These are phyloP conservation scores for Paramyrothecium sp. DNA, from an alignment of 2,329 filamentous ascomycete genomes.

Conservation along the genomic window DNA sequence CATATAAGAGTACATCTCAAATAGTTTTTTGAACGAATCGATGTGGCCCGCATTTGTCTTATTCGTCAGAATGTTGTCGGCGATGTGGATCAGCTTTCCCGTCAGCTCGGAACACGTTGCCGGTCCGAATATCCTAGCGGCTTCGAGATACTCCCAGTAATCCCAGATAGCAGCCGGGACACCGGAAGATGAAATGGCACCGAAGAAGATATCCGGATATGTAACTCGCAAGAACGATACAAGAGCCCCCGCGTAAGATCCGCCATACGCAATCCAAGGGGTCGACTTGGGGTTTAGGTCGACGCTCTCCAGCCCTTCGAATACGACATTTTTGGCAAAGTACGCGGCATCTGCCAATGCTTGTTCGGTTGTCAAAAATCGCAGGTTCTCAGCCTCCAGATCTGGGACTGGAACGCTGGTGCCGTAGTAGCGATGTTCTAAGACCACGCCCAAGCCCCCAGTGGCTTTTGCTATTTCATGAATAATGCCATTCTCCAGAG, in stretches of 20 bases:
- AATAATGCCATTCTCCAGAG: conserved; percentile 75
- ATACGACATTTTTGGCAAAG: conserved; percentile 72
- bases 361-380: conserved; percentile 83
- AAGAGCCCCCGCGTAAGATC: conserved; percentile 79
- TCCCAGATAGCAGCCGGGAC: conserved; percentile 77
- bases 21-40: conserved; percentile 42
- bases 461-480: conserved; percentile 69
- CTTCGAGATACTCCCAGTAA: conserved; percentile 64
- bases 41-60: conserved; percentile 37
- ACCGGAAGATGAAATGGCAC: conserved; percentile 75
- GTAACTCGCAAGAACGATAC: conserved; percentile 72
- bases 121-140: conserved; percentile 46
- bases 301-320: conserved; percentile 65
- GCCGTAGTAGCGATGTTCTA: conserved; percentile 89
- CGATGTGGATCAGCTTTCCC: conserved; percentile 46
- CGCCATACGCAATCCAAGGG: conserved; percentile 78
- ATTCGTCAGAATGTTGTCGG: conserved; percentile 50
- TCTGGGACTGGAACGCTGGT: conserved; percentile 67
- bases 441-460: conserved; percentile 72
- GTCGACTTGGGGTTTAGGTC: conserved; percentile 64
- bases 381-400: conserved; percentile 65
- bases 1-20: conserved; percentile 42
- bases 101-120: conserved; percentile 63
- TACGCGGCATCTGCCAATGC: conserved; percentile 78
- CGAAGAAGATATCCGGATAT: conserved; percentile 79